Conservation (phyloP, 805 yeast genomes). For the Kregervanrija pseudodelftensis region DNA sequence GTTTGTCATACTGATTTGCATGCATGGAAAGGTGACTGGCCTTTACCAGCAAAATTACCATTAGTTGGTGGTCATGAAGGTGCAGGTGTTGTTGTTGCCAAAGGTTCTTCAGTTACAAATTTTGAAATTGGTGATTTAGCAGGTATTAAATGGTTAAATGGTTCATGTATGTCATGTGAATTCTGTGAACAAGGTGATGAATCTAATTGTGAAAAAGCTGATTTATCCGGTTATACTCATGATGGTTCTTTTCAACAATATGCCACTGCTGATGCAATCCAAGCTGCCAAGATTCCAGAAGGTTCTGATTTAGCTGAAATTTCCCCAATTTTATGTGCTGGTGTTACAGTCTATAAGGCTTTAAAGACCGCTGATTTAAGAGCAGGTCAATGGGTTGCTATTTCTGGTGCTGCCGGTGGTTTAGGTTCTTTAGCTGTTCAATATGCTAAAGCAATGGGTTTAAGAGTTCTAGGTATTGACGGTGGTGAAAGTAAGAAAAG, state of each 20-base stretch:
- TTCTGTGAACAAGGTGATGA: constrained; percentile 52
- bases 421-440: constrained; percentile 45
- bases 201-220: constrained; percentile 63
- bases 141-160: constrained; percentile 65
- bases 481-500: constrained; percentile 41
- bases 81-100: constrained; percentile 62
- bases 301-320: constrained; percentile 42
- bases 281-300: constrained; percentile 40
- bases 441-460: constrained; percentile 45
- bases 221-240: constrained; percentile 68
- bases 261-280: constrained; percentile 47
- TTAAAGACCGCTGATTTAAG: constrained; percentile 39
- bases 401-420: constrained; percentile 48
- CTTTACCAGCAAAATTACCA: constrained; percentile 50
- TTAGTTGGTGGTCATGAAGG: constrained; percentile 72
- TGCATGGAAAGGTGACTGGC: constrained; percentile 72
- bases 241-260: constrained; percentile 54
- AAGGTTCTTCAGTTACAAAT: constrained; percentile 51
- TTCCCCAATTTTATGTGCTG: constrained; percentile 47
- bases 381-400: constrained; percentile 46
- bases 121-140: constrained; percentile 61
- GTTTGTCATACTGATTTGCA: constrained; percentile 72
- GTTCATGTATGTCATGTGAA: constrained; percentile 60
- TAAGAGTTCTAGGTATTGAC: constrained; percentile 40
- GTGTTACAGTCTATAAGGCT: constrained; percentile 49